A percentile compares a stretch with the other conserved stretches of the same genome.
Evolutionary conservation across 805 yeast genomes (phyloP).

Genomic region (Lachancea lanzarotensis): DNA sequence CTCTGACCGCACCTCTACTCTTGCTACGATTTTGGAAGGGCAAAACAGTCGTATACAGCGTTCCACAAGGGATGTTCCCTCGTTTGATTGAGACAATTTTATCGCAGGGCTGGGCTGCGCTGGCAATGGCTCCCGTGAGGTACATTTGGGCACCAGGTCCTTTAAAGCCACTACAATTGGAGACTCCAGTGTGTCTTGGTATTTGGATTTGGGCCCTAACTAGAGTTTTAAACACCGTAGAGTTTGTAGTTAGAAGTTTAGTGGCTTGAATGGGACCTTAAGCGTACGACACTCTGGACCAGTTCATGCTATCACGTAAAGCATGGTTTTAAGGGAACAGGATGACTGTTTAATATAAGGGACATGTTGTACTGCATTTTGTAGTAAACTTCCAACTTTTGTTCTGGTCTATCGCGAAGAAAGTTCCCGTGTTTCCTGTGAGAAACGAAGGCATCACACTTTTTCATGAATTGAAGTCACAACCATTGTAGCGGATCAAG

Average conservation of each 20-base stretch:
- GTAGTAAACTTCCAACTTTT: too few relatives aligned
- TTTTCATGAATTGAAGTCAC: too few relatives aligned
- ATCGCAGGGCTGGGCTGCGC: slow-evolving; percentile 30
- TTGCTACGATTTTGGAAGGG: slow-evolving; percentile 30
- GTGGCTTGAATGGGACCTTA: neutral
- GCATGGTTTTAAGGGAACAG: too few relatives aligned
- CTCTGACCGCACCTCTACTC: slow-evolving; percentile 30
- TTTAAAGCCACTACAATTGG: slow-evolving; percentile 7
- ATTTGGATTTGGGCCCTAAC: slow-evolving; percentile 33
- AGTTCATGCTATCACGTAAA: too few relatives aligned
- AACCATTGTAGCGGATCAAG: too few relatives aligned
- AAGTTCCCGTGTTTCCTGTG: too few relatives aligned
- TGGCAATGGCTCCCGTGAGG: slow-evolving; percentile 24
- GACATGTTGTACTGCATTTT: too few relatives aligned
- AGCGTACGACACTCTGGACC: too few relatives aligned
- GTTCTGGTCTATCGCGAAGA: too few relatives aligned
- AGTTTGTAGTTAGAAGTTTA: slow-evolving; percentile 17
- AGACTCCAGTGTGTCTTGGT: slow-evolving; percentile 29
- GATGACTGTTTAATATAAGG: too few relatives aligned
- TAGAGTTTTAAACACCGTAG: slow-evolving; percentile 24
- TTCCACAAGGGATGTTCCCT: slow-evolving; percentile 29
- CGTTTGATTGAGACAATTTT: slow-evolving; percentile 26
- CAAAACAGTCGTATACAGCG: slow-evolving; percentile 25
- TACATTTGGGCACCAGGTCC: slow-evolving; percentile 9
- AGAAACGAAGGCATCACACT: too few relatives aligned